These are phyloP conservation scores for Thermothielavioides terrestris DNA, from an alignment of 495 filamentous ascomycete species.

Conservation along the genomic window DNA sequence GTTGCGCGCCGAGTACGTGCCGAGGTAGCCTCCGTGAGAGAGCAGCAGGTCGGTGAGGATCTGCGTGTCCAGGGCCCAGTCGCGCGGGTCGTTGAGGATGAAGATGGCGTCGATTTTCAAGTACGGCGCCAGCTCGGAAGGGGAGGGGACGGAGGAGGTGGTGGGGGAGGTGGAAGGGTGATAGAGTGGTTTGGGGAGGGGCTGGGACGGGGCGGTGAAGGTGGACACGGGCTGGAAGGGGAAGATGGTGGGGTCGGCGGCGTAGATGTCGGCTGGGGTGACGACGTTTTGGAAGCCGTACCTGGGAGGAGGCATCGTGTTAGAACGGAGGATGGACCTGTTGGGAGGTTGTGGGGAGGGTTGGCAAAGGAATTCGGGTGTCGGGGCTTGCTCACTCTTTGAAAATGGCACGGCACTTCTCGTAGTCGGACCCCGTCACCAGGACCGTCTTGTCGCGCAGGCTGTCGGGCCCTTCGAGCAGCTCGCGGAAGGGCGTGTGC, in stretches of 20 bases:
- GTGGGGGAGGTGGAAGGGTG: not conserved
- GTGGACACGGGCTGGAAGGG: slow-evolving; percentile 59
- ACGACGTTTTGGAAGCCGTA: slow-evolving; percentile 75
- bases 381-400: slow-evolving; percentile 45
- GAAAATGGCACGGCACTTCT: slow-evolving; percentile 68
- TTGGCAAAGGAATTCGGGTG: not conserved
- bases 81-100: slow-evolving; percentile 84
- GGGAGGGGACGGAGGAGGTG: slow-evolving; percentile 3
- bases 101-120: slow-evolving; percentile 78
- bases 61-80: slow-evolving; percentile 86
- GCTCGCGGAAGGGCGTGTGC: slow-evolving; percentile 76
- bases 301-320: not conserved
- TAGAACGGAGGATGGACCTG: too few relatives aligned
- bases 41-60: slow-evolving; percentile 73
- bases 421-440: slow-evolving; percentile 72
- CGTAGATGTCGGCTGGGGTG: slow-evolving; percentile 75
- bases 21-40: slow-evolving; percentile 62
- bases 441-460: slow-evolving; percentile 62
- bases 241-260: slow-evolving; percentile 64
- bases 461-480: slow-evolving; percentile 28
- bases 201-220: slow-evolving; percentile 48
- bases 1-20: slow-evolving; percentile 61
- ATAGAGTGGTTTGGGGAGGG: slow-evolving; percentile 44
- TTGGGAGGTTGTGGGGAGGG: not conserved
- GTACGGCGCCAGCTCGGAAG: too few relatives aligned